A percentile compares a stretch with the other conserved stretches of the same genome.
Conservation (phyloP, 2,329 filamentous ascomycete genomes). For the Chrysoporthe puriensis region DNA sequence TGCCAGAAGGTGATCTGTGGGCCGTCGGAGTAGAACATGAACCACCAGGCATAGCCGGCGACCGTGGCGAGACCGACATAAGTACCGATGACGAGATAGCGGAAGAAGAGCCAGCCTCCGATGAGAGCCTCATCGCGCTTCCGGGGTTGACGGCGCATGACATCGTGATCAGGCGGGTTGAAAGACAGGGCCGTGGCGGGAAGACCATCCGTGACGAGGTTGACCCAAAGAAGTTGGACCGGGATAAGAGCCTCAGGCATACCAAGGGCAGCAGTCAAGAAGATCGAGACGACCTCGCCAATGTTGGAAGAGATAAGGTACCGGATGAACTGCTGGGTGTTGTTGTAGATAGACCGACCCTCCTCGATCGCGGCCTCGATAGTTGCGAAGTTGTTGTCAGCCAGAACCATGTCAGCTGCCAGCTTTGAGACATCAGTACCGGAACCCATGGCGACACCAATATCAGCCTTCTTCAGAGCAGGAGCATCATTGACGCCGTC, state of each 20-base stretch:
- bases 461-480: constrained; percentile 97
- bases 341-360: constrained; percentile 98
- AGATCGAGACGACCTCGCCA: constrained; percentile 98
- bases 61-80: constrained; percentile 96
- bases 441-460: constrained; percentile 98
- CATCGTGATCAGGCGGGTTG: constrained; percentile 97
- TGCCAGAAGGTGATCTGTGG: constrained; percentile 92
- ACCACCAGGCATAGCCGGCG: constrained; percentile 99
- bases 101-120: constrained; percentile 94
- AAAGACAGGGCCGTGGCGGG: constrained; percentile 96
- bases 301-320: constrained; percentile 99
- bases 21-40: constrained; percentile 90
- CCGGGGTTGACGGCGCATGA: constrained; percentile 90
- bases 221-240: constrained; percentile 98
- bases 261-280: constrained; percentile 91
- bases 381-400: constrained; percentile 98
- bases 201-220: constrained; percentile 95
- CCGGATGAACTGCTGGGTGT: constrained; percentile 99
- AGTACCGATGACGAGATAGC: constrained; percentile 93
- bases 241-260: constrained; percentile 98
- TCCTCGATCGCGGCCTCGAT: constrained; percentile 96
- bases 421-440: constrained; percentile 97
- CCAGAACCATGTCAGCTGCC: constrained; percentile 97
- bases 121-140: constrained; percentile 94
- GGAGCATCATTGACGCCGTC: constrained; percentile 98